phyloP scores from a whole-genome alignment of 177 flowering plant genomes.

The Vitis hybrid region DNA sequence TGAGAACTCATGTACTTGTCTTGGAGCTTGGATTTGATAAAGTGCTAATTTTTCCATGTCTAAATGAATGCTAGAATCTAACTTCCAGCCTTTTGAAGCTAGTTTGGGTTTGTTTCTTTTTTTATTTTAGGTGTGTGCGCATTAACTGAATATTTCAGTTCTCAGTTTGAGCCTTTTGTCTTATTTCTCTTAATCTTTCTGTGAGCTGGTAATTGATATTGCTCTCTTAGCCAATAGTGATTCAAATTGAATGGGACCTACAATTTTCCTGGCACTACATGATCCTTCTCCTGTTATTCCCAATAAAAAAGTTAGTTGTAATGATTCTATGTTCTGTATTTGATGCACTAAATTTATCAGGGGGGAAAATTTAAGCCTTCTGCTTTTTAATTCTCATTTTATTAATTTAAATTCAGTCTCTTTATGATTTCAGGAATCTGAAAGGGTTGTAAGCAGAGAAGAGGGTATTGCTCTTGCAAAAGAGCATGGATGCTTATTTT shows the following conservation, averaged over 20 bases:
- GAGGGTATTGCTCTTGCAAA: conserved; percentile 62
- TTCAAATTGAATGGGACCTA: no score
- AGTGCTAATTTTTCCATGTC: neutral
- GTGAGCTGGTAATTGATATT: neutral
- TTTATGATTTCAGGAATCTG: conserved; percentile 46
- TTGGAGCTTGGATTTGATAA: neutral
- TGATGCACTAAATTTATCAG: no score
- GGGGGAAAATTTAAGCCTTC: no score
- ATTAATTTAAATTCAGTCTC: neutral
- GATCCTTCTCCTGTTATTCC: no score
- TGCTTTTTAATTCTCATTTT: neutral
- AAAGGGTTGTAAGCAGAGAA: conserved; percentile 64
- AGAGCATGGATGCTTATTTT: conserved; percentile 52
- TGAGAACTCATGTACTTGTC: neutral
- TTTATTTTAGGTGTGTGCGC: neutral
- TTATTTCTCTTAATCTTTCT: neutral
- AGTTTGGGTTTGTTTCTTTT: neutral
- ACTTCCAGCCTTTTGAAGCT: neutral
- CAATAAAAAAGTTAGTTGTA: no score
- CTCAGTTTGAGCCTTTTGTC: neutral
- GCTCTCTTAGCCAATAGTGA: no score
- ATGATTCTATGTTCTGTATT: no score
- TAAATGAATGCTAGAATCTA: neutral
- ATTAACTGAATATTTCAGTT: neutral
- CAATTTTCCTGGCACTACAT: no score